A percentile compares a stretch with the other conserved stretches of the same genome.
phyloP scores from a whole-genome alignment of 176 grass and related monocot species.

The Zizania latifolia region DNA sequence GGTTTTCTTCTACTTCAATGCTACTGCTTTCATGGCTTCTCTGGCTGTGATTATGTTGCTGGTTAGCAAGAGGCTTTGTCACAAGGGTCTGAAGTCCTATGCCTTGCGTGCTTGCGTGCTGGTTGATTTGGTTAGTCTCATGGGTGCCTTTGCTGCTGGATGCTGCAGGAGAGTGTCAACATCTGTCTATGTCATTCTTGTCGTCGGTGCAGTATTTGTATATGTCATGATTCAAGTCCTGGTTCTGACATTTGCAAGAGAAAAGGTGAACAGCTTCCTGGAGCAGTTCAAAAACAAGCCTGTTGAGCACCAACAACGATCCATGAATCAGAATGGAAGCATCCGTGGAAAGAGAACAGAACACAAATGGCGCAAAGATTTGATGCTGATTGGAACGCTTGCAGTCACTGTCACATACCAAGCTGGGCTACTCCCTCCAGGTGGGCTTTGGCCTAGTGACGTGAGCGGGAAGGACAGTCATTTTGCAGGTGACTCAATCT shows the following conservation, averaged over 20 bases:
- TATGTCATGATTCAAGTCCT: constrained; percentile 23
- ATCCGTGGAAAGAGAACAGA: neutral
- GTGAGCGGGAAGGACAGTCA: neutral
- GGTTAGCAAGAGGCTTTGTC: constrained; percentile 36
- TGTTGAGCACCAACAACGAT: neutral
- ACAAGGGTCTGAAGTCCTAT: constrained; percentile 19
- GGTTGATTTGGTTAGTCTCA: constrained; percentile 42
- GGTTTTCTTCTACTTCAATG: constrained; percentile 51
- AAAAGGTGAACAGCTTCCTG: neutral
- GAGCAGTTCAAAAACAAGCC: neutral
- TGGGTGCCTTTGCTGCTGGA: constrained; percentile 41
- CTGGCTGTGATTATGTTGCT: constrained; percentile 52
- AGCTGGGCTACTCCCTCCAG: constrained; percentile 46
- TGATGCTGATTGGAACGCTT: constrained; percentile 49
- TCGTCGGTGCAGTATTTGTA: constrained; percentile 17
- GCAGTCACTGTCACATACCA: constrained; percentile 51
- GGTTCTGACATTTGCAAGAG: constrained; percentile 30
- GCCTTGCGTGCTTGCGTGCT: constrained; percentile 24
- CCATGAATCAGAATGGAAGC: neutral
- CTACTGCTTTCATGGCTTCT: constrained; percentile 48
- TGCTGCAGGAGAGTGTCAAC: constrained; percentile 35
- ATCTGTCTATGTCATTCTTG: constrained; percentile 37
- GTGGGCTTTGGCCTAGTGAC: constrained; percentile 45
- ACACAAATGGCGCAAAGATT: constrained; percentile 50
- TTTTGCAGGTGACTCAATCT: constrained; percentile 32